A percentile compares a stretch with the other conserved stretches of the same genome.
These are phyloP conservation scores for Exsudoporus frostii DNA, from an alignment of 768 basidiomycete species.

Conservation along the genomic window DNA sequence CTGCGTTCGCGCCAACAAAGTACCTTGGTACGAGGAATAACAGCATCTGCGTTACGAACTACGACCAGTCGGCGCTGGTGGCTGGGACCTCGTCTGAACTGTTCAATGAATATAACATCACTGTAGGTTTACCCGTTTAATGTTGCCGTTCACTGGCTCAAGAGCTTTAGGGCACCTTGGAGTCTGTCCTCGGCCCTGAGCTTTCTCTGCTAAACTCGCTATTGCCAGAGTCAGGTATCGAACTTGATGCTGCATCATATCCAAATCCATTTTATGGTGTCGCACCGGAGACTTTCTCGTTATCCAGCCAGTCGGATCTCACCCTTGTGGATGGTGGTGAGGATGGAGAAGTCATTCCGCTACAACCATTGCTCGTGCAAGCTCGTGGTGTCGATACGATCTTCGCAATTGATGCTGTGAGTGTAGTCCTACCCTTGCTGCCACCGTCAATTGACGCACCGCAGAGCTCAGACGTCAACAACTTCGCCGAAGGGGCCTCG, in stretches of 20 bases:
- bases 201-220: conserved; percentile 16
- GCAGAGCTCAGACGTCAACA: conserved; percentile 15
- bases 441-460: background rate
- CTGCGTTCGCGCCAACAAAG: conserved; percentile 44
- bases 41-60: conserved; percentile 33
- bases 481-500: conserved; percentile 24
- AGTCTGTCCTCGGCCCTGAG: conserved; percentile 8
- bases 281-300: conserved; percentile 33
- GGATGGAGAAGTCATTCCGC: conserved; percentile 42
- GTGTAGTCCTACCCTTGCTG: background rate
- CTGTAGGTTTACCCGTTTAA: conserved; percentile 14
- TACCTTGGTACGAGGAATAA: conserved; percentile 41
- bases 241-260: conserved; percentile 31
- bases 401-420: conserved; percentile 45
- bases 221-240: conserved; percentile 24
- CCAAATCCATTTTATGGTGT: conserved; percentile 40
- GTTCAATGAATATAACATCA: conserved; percentile 31
- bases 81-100: conserved; percentile 40
- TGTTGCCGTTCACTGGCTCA: background rate
- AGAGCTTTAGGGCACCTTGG: conserved; percentile 10
- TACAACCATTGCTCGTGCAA: conserved; percentile 49
- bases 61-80: conserved; percentile 35
- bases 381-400: conserved; percentile 47
- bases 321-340: conserved; percentile 41
- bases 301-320: conserved; percentile 31